A percentile compares a stretch with the other conserved stretches of the same genome.
phyloP scores from a whole-genome alignment of 805 yeast species.

The Groenewaldozyma tartarivorans region DNA sequence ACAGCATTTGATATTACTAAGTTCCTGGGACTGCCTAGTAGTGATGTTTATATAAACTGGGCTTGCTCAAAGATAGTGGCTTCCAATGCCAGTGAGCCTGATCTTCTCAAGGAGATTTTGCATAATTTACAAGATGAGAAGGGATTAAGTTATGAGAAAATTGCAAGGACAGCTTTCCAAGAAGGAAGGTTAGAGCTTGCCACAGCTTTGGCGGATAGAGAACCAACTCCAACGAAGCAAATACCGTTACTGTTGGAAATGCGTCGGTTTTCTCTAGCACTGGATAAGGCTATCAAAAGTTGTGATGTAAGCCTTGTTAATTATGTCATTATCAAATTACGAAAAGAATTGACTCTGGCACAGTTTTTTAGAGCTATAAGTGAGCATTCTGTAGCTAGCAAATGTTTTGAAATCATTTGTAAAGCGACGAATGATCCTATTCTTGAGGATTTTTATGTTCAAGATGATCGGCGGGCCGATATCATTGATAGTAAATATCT shows the following conservation, averaged over 20 bases:
- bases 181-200: conserved; percentile 75
- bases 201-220: conserved; percentile 55
- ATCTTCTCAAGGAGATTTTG: conserved; percentile 35
- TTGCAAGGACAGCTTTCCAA: conserved; percentile 58
- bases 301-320: conserved; percentile 52
- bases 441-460: conserved; percentile 49
- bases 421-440: conserved; percentile 27
- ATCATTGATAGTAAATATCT: conserved; percentile 34
- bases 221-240: conserved; percentile 51
- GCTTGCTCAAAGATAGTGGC: conserved; percentile 54
- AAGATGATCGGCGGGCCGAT: conserved; percentile 48
- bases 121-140: neutral
- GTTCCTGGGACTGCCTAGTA: conserved; percentile 37
- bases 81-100: conserved; percentile 49
- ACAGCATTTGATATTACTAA: conserved; percentile 55
- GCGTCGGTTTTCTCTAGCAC: conserved; percentile 63
- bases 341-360: conserved; percentile 46
- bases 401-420: conserved; percentile 32
- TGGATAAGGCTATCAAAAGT: conserved; percentile 54
- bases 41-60: conserved; percentile 65
- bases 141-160: conserved; percentile 46
- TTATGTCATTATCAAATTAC: conserved; percentile 46
- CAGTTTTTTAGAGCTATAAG: conserved; percentile 62
- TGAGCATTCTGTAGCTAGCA: conserved; percentile 33
- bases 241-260: conserved; percentile 56